Conservation (phyloP, 768 basidiomycete genomes). For the Agrocybe chaxingu region DNA sequence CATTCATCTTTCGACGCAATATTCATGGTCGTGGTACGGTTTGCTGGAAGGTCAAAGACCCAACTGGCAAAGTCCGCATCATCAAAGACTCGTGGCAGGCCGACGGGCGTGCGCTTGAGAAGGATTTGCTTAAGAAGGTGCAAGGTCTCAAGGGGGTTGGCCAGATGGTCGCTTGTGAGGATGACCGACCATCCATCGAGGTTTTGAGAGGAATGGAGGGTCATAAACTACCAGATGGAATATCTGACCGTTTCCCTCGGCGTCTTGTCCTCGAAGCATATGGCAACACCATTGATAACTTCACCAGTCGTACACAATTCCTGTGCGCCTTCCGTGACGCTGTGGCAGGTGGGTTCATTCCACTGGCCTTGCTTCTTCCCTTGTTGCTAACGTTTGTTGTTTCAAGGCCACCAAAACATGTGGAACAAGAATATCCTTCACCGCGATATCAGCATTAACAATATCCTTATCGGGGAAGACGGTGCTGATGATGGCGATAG, state of each 20-base stretch:
- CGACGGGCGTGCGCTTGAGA: slow-evolving; percentile 5
- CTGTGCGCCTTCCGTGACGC: slow-evolving; percentile 14
- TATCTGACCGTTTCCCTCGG: slow-evolving; percentile 5
- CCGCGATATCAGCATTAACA: slow-evolving; percentile 23
- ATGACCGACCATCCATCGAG: slow-evolving; percentile 1
- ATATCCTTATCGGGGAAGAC: slow-evolving; percentile 16
- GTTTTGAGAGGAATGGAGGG: background rate
- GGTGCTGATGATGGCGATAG: background rate
- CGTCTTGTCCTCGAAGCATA: slow-evolving; percentile 13
- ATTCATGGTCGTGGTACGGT: slow-evolving; percentile 19
- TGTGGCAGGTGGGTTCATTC: slow-evolving; percentile 12
- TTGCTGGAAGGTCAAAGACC: slow-evolving; percentile 17
- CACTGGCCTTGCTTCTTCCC: background rate
- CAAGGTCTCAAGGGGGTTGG: slow-evolving; percentile 14
- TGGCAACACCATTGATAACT: slow-evolving; percentile 10
- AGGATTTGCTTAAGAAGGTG: slow-evolving; percentile 7
- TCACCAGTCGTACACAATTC: slow-evolving; percentile 5
- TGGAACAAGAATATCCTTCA: slow-evolving; percentile 18
- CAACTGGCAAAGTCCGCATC: background rate
- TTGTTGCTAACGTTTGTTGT: background rate
- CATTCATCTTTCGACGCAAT: slow-evolving; percentile 10
- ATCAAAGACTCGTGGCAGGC: slow-evolving; percentile 23
- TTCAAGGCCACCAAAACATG: slow-evolving; percentile 15
- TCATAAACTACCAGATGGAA: background rate
- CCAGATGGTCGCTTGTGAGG: slow-evolving; percentile 10